phyloP scores from a whole-genome alignment of 2,329 filamentous ascomycete species.

The Colletotrichum shisoi region DNA sequence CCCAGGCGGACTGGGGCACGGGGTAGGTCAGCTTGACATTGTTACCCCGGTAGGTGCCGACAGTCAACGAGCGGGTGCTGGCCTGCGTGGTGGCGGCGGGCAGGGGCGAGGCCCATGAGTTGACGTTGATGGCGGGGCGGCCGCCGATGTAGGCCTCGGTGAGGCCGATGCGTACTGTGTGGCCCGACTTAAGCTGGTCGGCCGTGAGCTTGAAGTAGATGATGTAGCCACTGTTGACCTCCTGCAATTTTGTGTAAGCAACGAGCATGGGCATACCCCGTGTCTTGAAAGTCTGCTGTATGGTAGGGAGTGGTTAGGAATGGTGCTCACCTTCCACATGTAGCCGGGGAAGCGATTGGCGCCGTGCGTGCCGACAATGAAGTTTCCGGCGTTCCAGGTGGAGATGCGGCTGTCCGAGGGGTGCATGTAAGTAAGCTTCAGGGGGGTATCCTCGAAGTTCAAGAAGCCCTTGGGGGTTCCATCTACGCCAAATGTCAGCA shows the following conservation, averaged over 20 bases:
- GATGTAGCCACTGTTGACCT: conserved; percentile 52
- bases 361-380: conserved; percentile 49
- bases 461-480: conserved; percentile 49
- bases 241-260: conserved; percentile 31
- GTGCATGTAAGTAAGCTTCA: conserved; percentile 55
- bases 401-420: conserved; percentile 48
- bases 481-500: conserved; percentile 32
- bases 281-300: not conserved
- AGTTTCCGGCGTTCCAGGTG: conserved; percentile 47
- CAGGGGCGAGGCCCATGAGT: conserved; percentile 44
- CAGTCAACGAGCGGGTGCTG: conserved; percentile 46
- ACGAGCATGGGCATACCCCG: not conserved
- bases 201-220: conserved; percentile 50
- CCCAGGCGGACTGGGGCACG: conserved; percentile 44
- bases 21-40: conserved; percentile 45
- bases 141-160: conserved; percentile 47
- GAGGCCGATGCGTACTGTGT: conserved; percentile 46
- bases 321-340: conserved; percentile 47
- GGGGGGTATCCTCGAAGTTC: conserved; percentile 50
- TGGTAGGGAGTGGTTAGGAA: too few relatives aligned
- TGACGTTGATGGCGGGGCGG: conserved; percentile 46
- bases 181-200: conserved; percentile 43
- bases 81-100: conserved; percentile 45
- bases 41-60: conserved; percentile 48
- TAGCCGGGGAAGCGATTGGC: conserved; percentile 51